Evolutionary conservation across 2,329 filamentous ascomycete species (phyloP), one percentile per base, ranked within the genome.

Genomic region (Cercospora sp.): DNA sequence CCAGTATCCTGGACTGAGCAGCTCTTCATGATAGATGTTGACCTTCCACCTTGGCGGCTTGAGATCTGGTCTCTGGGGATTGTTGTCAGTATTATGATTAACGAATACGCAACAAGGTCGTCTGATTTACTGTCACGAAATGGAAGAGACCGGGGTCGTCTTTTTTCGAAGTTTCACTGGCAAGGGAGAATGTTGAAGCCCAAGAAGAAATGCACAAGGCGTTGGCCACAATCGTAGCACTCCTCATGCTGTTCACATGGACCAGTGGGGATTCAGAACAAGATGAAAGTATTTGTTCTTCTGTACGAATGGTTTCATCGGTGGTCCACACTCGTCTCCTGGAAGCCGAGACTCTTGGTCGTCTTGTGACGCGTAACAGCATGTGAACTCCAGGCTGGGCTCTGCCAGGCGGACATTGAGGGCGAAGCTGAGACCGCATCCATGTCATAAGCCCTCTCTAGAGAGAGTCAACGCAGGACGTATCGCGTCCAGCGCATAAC

Each of bases 1-100:
- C 64, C 64, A 69, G 64, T 69, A 61, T 20, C 67, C 67, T 5
- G 67, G 64, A 36, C 31, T 55, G 9, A 66, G n/a, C 16, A 58
- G 64, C 42, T 65, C 57, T 30, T 48, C 40, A 28, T 69, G 36
- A 33, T 66, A 48, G 13, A 64, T 36, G 51, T 66, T 69, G 64
- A 69, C 59, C 28, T 64, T 33, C 67, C 64, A 67, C 63, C 31
- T 63, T n/a, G 67, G 64, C 3, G 67, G 36, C 18, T 55, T 60
- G 23, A 69, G 55, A 30, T 65, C 67, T 3, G 67, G 67, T 31
- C 64, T 66, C 67, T 36, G 30, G 4, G 57, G 28, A n/a, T 23
- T 51, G 45, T 23, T 51, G 45, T 51, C 45, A 51, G 18, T 23
- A n/a, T 0, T 12, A 5, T 20, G 20, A 51, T 23, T 12, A 2